Evolutionary conservation across 306 rosid genomes (phyloP), one percentile per base, ranked within the genome.

Genomic region (Sechiopsis laciniata): DNA sequence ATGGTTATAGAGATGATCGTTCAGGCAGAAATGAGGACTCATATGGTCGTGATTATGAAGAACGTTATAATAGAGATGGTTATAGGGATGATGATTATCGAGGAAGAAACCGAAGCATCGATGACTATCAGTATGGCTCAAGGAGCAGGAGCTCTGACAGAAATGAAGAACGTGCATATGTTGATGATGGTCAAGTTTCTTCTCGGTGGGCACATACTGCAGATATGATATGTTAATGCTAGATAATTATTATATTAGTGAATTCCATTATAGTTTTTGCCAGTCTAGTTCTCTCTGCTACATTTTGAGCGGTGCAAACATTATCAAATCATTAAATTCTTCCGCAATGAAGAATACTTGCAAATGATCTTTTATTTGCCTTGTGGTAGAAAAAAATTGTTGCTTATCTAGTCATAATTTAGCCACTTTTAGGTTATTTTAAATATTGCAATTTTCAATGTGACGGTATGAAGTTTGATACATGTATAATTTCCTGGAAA

Each of bases 91-190:
- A 89, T 79, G 97, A 89, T 71, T 83, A 84, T 68, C 77, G 85
- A 32, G 96, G 96, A 81, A 89, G 97, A 89, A 91, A 92, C 81
- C 92, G 52, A 75, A 88, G 87, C 73, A 77, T 76, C 80, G 97
- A 89, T 79, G 92, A 86, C 71, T 70, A 84, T 78, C 88, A 74
- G 42, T 52, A 81, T 82, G 94, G 87, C 22, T 35, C 96, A 67
- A 87, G 97, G 82, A 85, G 96, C 83, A 86, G 92, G 81, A 95
- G 95, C 82, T 81, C 84, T 11, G 97, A 95, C 73, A 84, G 95
- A 87, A 92, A 86, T 46, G 84, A 81, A 74, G 87, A 84, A 32
- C 95, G 85, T 54, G 74, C 80, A 67, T 80, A 35, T 74, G 48
- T 42, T 9, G 96, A 91, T 48, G 97, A 95, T 78, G 96, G 95